Evolutionary conservation across 2,329 filamentous ascomycete species (phyloP).

Genomic region (Monilinia aucupariae): DNA sequence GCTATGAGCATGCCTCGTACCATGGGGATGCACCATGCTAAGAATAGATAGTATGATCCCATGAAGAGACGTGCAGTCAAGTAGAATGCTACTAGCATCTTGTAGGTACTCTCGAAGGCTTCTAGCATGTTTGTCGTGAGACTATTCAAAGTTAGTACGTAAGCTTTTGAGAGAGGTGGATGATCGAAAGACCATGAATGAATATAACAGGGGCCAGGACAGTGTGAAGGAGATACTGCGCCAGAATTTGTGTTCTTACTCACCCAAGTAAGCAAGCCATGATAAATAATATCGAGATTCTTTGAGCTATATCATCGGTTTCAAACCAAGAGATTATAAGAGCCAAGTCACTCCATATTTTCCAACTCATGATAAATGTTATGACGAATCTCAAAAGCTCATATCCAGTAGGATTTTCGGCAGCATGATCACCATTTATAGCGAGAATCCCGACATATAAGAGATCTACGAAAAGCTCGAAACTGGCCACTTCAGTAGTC

Average conservation of each 20-base stretch:
- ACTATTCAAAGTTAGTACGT: slow-evolving; percentile 27
- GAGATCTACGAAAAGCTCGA: slow-evolving; percentile 61
- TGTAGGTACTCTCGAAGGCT: slow-evolving; percentile 52
- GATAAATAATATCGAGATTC: slow-evolving; percentile 54
- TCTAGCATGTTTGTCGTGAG: slow-evolving; percentile 59
- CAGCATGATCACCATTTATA: slow-evolving; percentile 55
- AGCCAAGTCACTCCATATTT: slow-evolving; percentile 57
- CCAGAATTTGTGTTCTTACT: slow-evolving; percentile 14
- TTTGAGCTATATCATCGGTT: slow-evolving; percentile 54
- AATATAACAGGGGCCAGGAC: neutral
- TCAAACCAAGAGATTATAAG: slow-evolving; percentile 56
- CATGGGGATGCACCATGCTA: slow-evolving; percentile 50
- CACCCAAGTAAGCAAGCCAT: slow-evolving; percentile 55
- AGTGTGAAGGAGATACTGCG: neutral
- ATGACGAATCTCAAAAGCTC: slow-evolving; percentile 55
- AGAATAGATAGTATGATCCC: slow-evolving; percentile 43
- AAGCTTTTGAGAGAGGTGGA: neutral
- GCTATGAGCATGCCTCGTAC: slow-evolving; percentile 51
- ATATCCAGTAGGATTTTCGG: slow-evolving; percentile 49
- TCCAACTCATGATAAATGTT: slow-evolving; percentile 54
- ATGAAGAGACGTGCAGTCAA: slow-evolving; percentile 52
- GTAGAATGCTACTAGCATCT: slow-evolving; percentile 56
- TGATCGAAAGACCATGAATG: neutral
- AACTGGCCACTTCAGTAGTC: slow-evolving; percentile 55
- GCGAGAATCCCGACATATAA: slow-evolving; percentile 55